phyloP scores from a whole-genome alignment of 2,329 filamentous ascomycete species.

The Neonectria sp. region DNA sequence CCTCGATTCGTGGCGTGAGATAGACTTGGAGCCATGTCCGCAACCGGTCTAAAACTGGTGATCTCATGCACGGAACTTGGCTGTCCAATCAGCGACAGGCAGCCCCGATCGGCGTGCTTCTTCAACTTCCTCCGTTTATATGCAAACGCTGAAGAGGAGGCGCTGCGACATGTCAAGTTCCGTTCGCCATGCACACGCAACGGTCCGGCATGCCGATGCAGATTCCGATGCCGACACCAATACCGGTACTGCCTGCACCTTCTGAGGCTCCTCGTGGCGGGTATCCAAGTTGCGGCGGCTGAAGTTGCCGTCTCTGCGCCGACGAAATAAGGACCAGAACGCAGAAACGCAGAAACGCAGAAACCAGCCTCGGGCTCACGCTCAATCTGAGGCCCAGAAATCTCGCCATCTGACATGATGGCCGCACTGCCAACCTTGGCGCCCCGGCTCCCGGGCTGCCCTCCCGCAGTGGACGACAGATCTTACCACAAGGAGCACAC shows the following conservation, averaged over 20 bases:
- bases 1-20: constrained; percentile 34
- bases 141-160: constrained; percentile 33
- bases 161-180: constrained; percentile 43
- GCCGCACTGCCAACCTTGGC: constrained; percentile 51
- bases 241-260: constrained; percentile 33
- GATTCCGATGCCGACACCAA: constrained; percentile 31
- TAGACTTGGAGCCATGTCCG: constrained; percentile 33
- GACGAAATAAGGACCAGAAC: constrained; percentile 4
- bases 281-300: constrained; percentile 30
- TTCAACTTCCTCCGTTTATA: constrained; percentile 34
- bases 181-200: constrained; percentile 46
- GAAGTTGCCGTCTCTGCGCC: constrained; percentile 28
- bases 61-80: constrained; percentile 44
- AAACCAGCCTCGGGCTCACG: constrained; percentile 11
- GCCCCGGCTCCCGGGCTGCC: constrained; percentile 51
- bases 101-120: constrained; percentile 26
- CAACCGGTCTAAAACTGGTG: constrained; percentile 38
- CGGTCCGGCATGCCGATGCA: constrained; percentile 46
- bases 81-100: constrained; percentile 41
- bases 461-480: constrained; percentile 44
- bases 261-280: constrained; percentile 34
- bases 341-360: background rate
- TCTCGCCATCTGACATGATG: constrained; percentile 38
- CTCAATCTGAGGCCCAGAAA: constrained; percentile 9
- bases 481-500: constrained; percentile 53